These are phyloP conservation scores for Keithomyces neogunnii DNA, from an alignment of 2,329 filamentous ascomycete genomes.

Conservation along the genomic window DNA sequence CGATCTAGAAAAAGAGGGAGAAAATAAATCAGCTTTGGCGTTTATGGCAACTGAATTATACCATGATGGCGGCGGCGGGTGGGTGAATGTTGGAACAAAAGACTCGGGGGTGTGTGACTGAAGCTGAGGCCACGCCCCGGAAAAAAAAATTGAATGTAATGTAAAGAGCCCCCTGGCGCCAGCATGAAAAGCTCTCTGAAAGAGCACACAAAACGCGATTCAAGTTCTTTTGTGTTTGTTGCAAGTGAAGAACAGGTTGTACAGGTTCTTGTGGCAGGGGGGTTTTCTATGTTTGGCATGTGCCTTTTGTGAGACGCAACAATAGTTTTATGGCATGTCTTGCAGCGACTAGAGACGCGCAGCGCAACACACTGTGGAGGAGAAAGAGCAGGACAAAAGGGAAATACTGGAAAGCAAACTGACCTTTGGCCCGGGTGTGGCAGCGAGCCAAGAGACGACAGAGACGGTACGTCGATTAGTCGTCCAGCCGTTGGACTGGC, in stretches of 20 bases:
- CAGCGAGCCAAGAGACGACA: constrained; percentile 13
- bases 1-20: constrained; percentile 28
- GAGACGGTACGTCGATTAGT: constrained; percentile 14
- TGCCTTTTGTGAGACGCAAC: background rate
- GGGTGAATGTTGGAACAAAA: background rate
- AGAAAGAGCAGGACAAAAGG: too few species aligned
- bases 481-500: constrained; percentile 38
- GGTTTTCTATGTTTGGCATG: background rate
- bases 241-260: background rate
- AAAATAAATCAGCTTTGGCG: background rate
- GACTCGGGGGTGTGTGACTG: background rate
- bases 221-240: background rate
- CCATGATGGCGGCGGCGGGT: too few species aligned
- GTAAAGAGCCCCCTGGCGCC: background rate
- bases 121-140: background rate
- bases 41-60: too few species aligned
- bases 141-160: background rate
- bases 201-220: background rate
- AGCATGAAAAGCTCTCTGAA: background rate
- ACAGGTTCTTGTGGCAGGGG: background rate
- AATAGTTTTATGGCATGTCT: background rate
- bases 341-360: background rate
- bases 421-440: constrained; percentile 18
- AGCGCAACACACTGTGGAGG: background rate
- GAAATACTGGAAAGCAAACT: constrained; percentile 6